Conservation (phyloP, 352 stramenopile species). For the Pythium brassicae region DNA sequence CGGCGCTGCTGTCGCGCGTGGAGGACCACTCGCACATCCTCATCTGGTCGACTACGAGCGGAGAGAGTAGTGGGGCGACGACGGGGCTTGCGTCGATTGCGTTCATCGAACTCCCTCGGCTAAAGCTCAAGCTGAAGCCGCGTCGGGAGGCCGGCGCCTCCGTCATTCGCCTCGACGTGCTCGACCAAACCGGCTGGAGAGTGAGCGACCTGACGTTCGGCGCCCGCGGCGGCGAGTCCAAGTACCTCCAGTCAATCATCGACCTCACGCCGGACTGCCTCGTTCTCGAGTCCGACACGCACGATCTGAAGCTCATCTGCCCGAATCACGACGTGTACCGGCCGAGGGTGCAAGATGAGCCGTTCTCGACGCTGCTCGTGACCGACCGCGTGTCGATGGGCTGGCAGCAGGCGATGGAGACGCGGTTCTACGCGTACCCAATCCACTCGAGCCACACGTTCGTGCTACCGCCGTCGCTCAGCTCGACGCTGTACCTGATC, state of each 20-base stretch:
- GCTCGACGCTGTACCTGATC: slow-evolving; percentile 97
- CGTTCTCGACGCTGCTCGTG: slow-evolving; percentile 77
- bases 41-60: slow-evolving; percentile 82
- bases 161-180: slow-evolving; percentile 54
- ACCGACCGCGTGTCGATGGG: slow-evolving; percentile 70
- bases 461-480: slow-evolving; percentile 93
- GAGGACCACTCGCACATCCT: slow-evolving; percentile 97
- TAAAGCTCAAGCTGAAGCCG: slow-evolving; percentile 95
- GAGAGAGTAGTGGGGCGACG: background rate
- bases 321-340: slow-evolving; percentile 85
- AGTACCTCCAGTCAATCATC: slow-evolving; percentile 48
- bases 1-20: slow-evolving; percentile 89
- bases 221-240: slow-evolving; percentile 25
- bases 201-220: slow-evolving; percentile 62
- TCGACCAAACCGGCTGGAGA: slow-evolving; percentile 85
- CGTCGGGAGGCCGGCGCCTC: slow-evolving; percentile 41
- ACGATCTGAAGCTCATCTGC: slow-evolving; percentile 72
- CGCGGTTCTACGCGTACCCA: slow-evolving; percentile 97
- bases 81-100: slow-evolving; percentile 66
- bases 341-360: slow-evolving; percentile 62
- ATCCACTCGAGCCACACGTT: slow-evolving; percentile 96
- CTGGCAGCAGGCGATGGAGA: slow-evolving; percentile 89
- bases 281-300: slow-evolving; percentile 72
- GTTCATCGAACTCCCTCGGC: slow-evolving; percentile 95
- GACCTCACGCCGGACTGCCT: slow-evolving; percentile 57